Base-by-base conservation (phyloP, 495 filamentous ascomycete species). In the Penicillium herquei region DNA sequence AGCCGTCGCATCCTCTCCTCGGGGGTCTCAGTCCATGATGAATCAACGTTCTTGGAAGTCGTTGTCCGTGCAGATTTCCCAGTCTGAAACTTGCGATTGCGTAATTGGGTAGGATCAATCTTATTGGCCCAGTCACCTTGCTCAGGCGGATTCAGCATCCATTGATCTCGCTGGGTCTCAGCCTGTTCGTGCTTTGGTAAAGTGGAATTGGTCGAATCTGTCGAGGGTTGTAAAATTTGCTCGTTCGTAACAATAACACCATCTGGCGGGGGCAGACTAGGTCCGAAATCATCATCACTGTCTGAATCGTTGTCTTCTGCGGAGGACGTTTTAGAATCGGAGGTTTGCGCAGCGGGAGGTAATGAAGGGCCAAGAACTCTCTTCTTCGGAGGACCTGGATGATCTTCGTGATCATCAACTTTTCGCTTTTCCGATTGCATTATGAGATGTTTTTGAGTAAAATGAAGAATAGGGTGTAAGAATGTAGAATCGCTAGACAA, bases 61-160 rank as follows among this genome's bases (percentile, higher is more conserved):
- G 32, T 67, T 33, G 61, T 45, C 16, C 57, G 61, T 6, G 79
- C 78, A 3, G 79, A 80, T 59, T 85, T 88, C 2, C 90, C 87
- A 3, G 83, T 87, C 50, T 87, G 85, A 76, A 98, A 98, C 62
- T 91, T 91, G 39, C 92, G 88, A 65, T 82, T 86, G 50, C 86
- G 84, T 32, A 92, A 73, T 55, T 91, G 89, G 3, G 92, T 94
- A 1, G 94, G 91, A 69, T 97, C 93, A 49, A 88, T 84, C 39
- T 86, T 85, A 6, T 81, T 76, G 21, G 81, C 74, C 71, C 80
- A 81, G 60, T 84, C 84, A 32, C 79, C 76, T 26, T 79, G 71
- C 4, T 81, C 82, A 0, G 94, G 94, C 0, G 93, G 94, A 7
- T 87, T 82, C 31, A 93, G 78, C 94, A 98, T 98, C 94, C 94